phyloP scores from a whole-genome alignment of 768 basidiomycete species.

The Hericium erinaceus region DNA sequence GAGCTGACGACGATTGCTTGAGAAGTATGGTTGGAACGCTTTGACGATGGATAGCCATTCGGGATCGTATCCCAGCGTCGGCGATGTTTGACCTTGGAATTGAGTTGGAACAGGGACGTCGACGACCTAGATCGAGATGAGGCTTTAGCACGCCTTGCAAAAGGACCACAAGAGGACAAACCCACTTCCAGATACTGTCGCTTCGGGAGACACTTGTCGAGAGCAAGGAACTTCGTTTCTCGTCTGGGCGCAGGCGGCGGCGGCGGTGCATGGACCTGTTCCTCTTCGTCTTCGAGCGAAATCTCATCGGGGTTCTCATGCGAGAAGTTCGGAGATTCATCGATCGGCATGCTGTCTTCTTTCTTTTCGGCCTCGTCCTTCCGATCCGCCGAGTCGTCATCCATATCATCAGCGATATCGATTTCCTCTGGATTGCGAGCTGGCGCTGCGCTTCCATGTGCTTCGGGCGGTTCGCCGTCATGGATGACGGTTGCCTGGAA shows the following conservation, averaged over 20 bases:
- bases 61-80: constrained; percentile 62
- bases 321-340: neutral
- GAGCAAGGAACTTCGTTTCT: constrained; percentile 74
- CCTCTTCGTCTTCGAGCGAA: constrained; percentile 36
- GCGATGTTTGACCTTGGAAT: constrained; percentile 11
- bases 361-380: neutral
- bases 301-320: constrained; percentile 44
- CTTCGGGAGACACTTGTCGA: constrained; percentile 70
- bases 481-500: constrained; percentile 67
- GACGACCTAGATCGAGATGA: constrained; percentile 43
- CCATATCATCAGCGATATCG: constrained; percentile 33
- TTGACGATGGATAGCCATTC: constrained; percentile 93
- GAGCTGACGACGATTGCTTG: constrained; percentile 37
- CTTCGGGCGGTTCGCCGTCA: neutral
- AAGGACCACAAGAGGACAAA: neutral
- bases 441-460: neutral
- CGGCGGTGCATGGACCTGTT: constrained; percentile 28
- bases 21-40: constrained; percentile 75
- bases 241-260: constrained; percentile 19
- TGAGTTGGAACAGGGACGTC: constrained; percentile 38
- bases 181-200: constrained; percentile 76
- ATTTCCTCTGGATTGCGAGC: constrained; percentile 43
- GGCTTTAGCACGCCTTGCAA: neutral
- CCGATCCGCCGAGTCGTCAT: constrained; percentile 9
- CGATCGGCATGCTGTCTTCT: neutral